These are phyloP conservation scores for Poterioochromonas sp. DNA, from an alignment of 352 stramenopile species.

Conservation along the genomic window DNA sequence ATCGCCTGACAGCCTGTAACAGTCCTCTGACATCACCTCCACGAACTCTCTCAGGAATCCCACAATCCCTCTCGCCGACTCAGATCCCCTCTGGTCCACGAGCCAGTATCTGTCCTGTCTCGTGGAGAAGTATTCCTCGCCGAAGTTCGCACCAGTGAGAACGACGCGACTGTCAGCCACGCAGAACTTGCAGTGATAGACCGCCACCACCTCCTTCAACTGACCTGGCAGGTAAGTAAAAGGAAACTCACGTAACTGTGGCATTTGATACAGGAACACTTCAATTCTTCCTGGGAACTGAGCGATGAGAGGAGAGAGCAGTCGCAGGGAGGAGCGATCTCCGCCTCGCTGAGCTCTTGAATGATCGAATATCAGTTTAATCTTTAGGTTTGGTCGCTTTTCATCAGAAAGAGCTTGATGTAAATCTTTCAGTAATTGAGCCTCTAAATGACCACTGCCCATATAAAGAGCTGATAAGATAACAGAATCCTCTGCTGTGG, in stretches of 20 bases:
- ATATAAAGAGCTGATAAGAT: background rate
- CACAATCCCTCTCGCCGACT: no score
- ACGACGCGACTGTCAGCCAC: background rate
- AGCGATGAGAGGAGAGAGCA: background rate
- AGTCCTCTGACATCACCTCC: background rate
- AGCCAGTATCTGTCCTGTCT: background rate
- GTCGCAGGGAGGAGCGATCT: background rate
- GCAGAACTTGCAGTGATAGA: conserved; percentile 5
- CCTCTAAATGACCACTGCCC: background rate
- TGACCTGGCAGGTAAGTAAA: background rate
- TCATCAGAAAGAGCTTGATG: background rate
- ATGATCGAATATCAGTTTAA: background rate
- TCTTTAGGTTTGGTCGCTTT: background rate
- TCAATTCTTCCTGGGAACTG: background rate
- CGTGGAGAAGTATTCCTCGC: background rate
- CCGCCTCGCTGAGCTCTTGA: background rate
- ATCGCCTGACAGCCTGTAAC: background rate
- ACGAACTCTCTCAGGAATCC: background rate
- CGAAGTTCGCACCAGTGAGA: background rate
- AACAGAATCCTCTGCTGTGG: background rate
- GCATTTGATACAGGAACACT: background rate
- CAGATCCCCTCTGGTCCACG: no score
- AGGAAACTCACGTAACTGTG: background rate
- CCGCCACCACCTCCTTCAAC: background rate
- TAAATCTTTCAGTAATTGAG: background rate